phyloP scores from a whole-genome alignment of 140 eudicot genomes.

The Erigeron philadelphicus region DNA sequence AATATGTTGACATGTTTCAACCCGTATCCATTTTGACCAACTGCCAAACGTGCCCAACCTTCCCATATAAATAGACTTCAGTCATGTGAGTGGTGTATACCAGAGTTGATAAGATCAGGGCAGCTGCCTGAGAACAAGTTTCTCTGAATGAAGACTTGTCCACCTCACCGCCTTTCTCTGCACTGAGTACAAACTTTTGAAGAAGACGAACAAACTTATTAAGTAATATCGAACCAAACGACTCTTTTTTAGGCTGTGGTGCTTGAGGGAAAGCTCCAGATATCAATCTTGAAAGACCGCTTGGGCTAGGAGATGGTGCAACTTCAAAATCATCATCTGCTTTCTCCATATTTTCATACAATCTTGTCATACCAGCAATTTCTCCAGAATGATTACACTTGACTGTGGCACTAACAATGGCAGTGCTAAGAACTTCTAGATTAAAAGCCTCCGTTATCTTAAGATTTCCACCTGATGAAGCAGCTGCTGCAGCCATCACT shows the following conservation, averaged over 20 bases:
- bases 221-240: conserved; percentile 72
- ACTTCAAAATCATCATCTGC: conserved; percentile 50
- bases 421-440: conserved; percentile 96
- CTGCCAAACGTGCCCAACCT: not conserved
- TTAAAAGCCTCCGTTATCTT: conserved; percentile 71
- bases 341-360: conserved; percentile 75
- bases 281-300: conserved; percentile 54
- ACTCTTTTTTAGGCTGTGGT: conserved; percentile 52
- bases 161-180: conserved; percentile 84
- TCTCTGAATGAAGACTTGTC: conserved; percentile 91
- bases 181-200: conserved; percentile 76
- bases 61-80: not conserved
- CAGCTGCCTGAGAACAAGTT: conserved; percentile 94
- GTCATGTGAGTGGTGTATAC: conserved; percentile 33
- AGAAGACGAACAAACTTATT: conserved; percentile 75
- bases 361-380: conserved; percentile 95
- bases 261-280: conserved; percentile 56
- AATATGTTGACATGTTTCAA: not conserved
- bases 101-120: conserved; percentile 87
- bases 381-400: conserved; percentile 96
- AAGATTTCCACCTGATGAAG: conserved; percentile 87
- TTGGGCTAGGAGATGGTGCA: conserved; percentile 36
- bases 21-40: not conserved
- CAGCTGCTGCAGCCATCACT: conserved; percentile 99
- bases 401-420: conserved; percentile 85